Base-by-base conservation (phyloP, 768 basidiomycete genomes). In the Mycena haematopus region DNA sequence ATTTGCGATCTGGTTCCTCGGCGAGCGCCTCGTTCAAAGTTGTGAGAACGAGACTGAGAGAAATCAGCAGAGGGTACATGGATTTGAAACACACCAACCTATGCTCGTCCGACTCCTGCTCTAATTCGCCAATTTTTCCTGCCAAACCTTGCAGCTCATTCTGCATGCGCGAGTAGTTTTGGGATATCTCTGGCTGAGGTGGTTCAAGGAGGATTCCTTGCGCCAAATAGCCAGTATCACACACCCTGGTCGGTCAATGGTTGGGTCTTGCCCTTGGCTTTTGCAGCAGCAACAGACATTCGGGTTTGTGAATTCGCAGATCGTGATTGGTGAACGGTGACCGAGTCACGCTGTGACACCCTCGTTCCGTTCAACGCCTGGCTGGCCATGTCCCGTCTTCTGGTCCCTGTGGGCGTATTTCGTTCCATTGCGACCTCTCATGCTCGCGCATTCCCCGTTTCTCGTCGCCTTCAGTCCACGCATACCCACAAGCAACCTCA, bases 101-200 rank as follows among this genome's bases (percentile, higher is more conserved):
- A 75, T 99, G 95, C 73, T 99, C 97, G 65, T 99, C 97, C 21
- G 93, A 87, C 71, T 99, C 97, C 67, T 90, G 87, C 75, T 99
- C 97, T 33, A 99, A 83, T 76, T 99, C 97, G 63, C 93, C 92
- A 69, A 99, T 96, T 78, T 99, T 99, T 66, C 89, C 86, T 38
- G 95, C 94, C 27, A 99, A 78, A n/a, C 88, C 85, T 74, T 96
- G 94, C 29, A 99, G 79, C 52, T 99, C 96, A 76, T 84, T 92
- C 75, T 96, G 92, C 70, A 91, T 82, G 60, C 89, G 86, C 65
- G 88, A 82, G 71, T 92, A 96, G 45, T 81, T 90, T 76, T 89
- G 86, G 75, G 94, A 91, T 60, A 95, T 86, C 76, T 95, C 93
- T 94, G 80, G 81, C 84, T 85, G 73, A 76, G 77, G 61, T 62